A percentile compares a stretch with the other conserved stretches of the same genome.
These are phyloP conservation scores for Eucalyptus leucophloia DNA, from an alignment of 345 rosid species.

Conservation along the genomic window DNA sequence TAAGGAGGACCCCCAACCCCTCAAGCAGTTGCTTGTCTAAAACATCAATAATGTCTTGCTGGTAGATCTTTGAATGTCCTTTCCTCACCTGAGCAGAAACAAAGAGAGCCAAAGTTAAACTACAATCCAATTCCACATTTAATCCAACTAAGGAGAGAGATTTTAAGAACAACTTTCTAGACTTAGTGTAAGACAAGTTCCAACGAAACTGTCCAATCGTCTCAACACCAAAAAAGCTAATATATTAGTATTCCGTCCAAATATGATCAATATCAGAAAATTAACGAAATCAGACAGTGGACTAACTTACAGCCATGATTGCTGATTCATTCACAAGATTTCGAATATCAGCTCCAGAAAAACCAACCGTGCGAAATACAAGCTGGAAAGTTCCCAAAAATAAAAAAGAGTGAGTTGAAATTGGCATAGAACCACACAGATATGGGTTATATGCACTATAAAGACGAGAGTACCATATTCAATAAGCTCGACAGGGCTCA, in stretches of 20 bases:
- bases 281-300: background rate
- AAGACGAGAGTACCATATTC: background rate
- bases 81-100: conserved; percentile 60
- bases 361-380: conserved; percentile 92
- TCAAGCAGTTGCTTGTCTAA: conserved; percentile 93
- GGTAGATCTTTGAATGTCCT: conserved; percentile 67
- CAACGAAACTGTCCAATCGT: background rate
- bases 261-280: background rate
- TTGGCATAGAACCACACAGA: background rate
- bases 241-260: background rate
- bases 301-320: conserved; percentile 81
- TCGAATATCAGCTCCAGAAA: conserved; percentile 93
- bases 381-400: conserved; percentile 32
- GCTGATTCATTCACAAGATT: conserved; percentile 98
- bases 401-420: background rate
- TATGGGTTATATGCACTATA: background rate
- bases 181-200: background rate
- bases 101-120: background rate
- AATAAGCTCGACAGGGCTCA: background rate
- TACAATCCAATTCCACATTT: background rate
- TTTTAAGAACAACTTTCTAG: background rate
- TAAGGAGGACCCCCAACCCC: conserved; percentile 97
- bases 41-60: conserved; percentile 86
- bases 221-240: background rate
- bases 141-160: background rate